phyloP scores from a whole-genome alignment of 2,329 filamentous ascomycete species.

The Apiospora phragmitis region DNA sequence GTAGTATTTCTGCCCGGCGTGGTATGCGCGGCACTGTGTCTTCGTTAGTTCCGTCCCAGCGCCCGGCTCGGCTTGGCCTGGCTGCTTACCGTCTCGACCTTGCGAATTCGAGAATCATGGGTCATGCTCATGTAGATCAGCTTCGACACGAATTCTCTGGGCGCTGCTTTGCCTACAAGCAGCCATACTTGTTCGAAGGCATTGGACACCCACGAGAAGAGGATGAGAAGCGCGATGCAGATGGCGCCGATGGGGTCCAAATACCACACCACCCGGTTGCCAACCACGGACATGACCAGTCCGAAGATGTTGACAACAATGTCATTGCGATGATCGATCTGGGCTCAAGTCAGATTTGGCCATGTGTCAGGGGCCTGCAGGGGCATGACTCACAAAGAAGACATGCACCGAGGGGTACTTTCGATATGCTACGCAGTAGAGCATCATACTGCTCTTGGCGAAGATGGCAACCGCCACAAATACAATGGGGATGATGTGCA shows the following conservation, averaged over 20 bases:
- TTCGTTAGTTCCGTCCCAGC: conserved; percentile 4
- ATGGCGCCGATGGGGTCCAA: conserved; percentile 63
- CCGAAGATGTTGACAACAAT: conserved; percentile 57
- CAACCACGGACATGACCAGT: conserved; percentile 55
- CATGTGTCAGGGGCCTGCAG: not conserved
- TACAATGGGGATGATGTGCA: conserved; percentile 54
- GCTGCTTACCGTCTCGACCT: conserved; percentile 52
- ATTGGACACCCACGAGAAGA: conserved; percentile 61
- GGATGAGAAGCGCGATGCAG: conserved; percentile 59
- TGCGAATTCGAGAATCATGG: conserved; percentile 53
- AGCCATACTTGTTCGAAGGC: conserved; percentile 63
- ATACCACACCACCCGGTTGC: conserved; percentile 56
- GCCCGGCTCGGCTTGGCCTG: not conserved
- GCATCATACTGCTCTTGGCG: conserved; percentile 51
- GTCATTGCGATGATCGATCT: conserved; percentile 58
- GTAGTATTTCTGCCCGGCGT: conserved; percentile 61
- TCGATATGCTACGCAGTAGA: conserved; percentile 54
- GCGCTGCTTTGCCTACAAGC: conserved; percentile 62
- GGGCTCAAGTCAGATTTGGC: not conserved
- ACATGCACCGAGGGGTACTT: conserved; percentile 56
- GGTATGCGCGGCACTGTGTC: conserved; percentile 56
- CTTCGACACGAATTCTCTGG: conserved; percentile 55
- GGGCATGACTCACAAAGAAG: conserved; percentile 44
- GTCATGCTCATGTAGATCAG: conserved; percentile 57
- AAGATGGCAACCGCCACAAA: conserved; percentile 56